Evolutionary conservation across 2,329 filamentous ascomycete species (phyloP).

Genomic region (Claviceps pusilla): DNA sequence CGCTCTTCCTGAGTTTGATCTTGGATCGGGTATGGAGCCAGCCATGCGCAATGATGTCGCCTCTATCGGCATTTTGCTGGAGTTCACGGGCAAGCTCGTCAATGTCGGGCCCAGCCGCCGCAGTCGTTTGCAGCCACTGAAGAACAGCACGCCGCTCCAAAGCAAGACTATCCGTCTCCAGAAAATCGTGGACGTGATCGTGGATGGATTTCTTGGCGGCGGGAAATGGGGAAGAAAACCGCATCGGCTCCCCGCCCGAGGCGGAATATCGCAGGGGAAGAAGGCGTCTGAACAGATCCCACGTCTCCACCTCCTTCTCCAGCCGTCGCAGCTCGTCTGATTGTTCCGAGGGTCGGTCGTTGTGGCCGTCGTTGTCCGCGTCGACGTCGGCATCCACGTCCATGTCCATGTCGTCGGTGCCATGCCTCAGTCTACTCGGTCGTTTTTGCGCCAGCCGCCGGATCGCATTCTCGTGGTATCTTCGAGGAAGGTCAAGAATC

Average conservation of each 20-base stretch:
- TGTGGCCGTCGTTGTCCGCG: conserved; percentile 28
- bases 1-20: conserved; percentile 78
- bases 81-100: conserved; percentile 62
- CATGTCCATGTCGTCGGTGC: conserved; percentile 36
- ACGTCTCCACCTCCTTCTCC: conserved; percentile 77
- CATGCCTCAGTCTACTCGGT: conserved; percentile 14
- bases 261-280: conserved; percentile 52
- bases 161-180: conserved; percentile 56
- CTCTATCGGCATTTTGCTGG: conserved; percentile 60
- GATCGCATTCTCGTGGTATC: conserved; percentile 43
- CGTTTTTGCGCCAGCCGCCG: conserved; percentile 17
- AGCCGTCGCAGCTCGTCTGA: conserved; percentile 31
- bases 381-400: conserved; percentile 46
- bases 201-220: conserved; percentile 15
- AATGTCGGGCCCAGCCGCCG: conserved; percentile 55
- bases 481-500: conserved; percentile 45
- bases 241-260: conserved; percentile 14
- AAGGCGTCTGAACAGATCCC: conserved; percentile 68
- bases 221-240: conserved; percentile 15
- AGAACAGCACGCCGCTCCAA: conserved; percentile 67
- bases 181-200: conserved; percentile 44
- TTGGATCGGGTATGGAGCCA: conserved; percentile 85
- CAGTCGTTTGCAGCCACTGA: conserved; percentile 72
- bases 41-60: conserved; percentile 70
- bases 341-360: background rate